Evolutionary conservation across 2,329 filamentous ascomycete genomes (phyloP).

Genomic region (Monosporascus sp.): DNA sequence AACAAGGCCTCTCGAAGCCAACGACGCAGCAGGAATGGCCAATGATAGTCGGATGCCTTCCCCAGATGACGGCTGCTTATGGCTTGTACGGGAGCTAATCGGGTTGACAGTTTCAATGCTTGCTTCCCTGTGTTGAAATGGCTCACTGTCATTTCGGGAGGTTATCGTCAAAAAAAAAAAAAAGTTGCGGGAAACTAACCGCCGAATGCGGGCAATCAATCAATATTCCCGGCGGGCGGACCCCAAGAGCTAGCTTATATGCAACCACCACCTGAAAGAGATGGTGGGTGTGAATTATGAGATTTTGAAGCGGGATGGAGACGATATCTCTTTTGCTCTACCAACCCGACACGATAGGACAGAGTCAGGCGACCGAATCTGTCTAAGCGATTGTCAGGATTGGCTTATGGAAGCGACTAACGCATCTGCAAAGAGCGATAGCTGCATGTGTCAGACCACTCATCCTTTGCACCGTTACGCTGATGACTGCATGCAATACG

Average conservation of each 20-base stretch:
- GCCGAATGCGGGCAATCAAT: background rate
- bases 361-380: constrained; percentile 29
- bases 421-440: constrained; percentile 26
- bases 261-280: constrained; percentile 4
- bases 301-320: constrained; percentile 12
- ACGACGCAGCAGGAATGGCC: constrained; percentile 19
- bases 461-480: constrained; percentile 19
- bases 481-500: constrained; percentile 28
- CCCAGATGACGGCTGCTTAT: constrained; percentile 9
- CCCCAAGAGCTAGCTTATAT: background rate
- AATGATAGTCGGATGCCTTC: constrained; percentile 16
- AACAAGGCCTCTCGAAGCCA: constrained; percentile 16
- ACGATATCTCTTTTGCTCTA: constrained; percentile 18
- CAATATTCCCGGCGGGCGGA: background rate
- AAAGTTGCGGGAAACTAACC: background rate
- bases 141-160: constrained; percentile 1
- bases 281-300: constrained; percentile 11
- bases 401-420: constrained; percentile 22
- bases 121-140: constrained; percentile 11
- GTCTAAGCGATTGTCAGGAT: constrained; percentile 26
- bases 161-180: background rate
- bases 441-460: constrained; percentile 26
- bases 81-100: constrained; percentile 21
- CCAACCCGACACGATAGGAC: constrained; percentile 17
- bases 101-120: constrained; percentile 17